Conservation (phyloP, 2,329 filamentous ascomycete species). For the Penicillium sp. region DNA sequence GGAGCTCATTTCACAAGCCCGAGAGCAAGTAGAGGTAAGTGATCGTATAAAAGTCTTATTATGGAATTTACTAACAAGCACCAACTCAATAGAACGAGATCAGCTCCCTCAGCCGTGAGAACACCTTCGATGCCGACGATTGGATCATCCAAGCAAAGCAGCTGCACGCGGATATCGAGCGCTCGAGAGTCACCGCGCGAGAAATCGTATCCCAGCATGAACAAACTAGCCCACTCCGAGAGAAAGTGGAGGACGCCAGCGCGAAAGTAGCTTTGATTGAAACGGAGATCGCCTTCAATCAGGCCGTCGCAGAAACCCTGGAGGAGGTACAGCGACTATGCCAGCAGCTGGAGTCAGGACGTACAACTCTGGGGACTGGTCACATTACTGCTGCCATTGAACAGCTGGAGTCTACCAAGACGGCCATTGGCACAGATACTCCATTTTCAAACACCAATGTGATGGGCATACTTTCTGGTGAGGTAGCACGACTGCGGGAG, state of each 20-base stretch:
- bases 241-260: slow-evolving; percentile 62
- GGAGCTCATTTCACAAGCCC: slow-evolving; percentile 52
- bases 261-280: slow-evolving; percentile 58
- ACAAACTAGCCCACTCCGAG: slow-evolving; percentile 63
- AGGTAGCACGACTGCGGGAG: slow-evolving; percentile 66
- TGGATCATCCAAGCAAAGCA: slow-evolving; percentile 86
- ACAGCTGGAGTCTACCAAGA: slow-evolving; percentile 47
- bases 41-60: background rate
- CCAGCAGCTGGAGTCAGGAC: slow-evolving; percentile 48
- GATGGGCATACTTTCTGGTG: slow-evolving; percentile 61
- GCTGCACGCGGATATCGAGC: slow-evolving; percentile 81
- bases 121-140: slow-evolving; percentile 74
- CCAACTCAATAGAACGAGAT: slow-evolving; percentile 63
- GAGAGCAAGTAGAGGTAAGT: slow-evolving; percentile 55
- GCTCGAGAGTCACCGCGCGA: slow-evolving; percentile 74
- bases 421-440: slow-evolving; percentile 27
- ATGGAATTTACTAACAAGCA: slow-evolving; percentile 11
- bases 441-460: slow-evolving; percentile 40
- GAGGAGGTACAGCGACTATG: slow-evolving; percentile 55
- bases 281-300: slow-evolving; percentile 61
- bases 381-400: slow-evolving; percentile 51
- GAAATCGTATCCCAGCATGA: slow-evolving; percentile 80
- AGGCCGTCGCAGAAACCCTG: slow-evolving; percentile 52
- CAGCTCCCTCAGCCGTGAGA: slow-evolving; percentile 72
- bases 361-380: slow-evolving; percentile 46